Evolutionary conservation across 1,284 basidiomycete species (phyloP).

Genomic region (Boletellus dicymbophilus): DNA sequence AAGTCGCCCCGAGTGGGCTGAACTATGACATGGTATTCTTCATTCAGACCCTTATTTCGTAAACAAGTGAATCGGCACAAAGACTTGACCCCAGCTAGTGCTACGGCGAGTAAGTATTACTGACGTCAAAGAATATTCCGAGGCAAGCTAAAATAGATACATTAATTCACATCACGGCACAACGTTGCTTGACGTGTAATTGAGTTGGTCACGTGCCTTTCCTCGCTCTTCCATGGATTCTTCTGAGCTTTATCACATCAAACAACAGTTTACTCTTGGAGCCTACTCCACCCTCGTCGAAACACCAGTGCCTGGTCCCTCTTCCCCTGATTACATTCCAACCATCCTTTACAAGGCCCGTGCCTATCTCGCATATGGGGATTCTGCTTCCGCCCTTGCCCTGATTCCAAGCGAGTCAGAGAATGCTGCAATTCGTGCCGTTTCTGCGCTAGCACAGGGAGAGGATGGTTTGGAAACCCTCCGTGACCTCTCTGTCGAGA

Average conservation of each 20-base stretch:
- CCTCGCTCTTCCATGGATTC: no score
- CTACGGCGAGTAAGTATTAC: no score
- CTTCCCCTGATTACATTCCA: constrained; percentile 63
- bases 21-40: no score
- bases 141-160: no score
- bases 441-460: constrained; percentile 65
- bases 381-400: constrained; percentile 55
- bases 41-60: no score
- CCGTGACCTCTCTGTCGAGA: constrained; percentile 83
- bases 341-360: constrained; percentile 83
- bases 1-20: no score
- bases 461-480: constrained; percentile 77
- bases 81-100: no score
- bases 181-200: no score
- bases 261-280: constrained; percentile 83
- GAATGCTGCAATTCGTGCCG: constrained; percentile 71
- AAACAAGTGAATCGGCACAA: no score
- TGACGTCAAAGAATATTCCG: no score
- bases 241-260: constrained; percentile 81
- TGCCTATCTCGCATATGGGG: constrained; percentile 76
- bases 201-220: no score
- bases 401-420: constrained; percentile 61
- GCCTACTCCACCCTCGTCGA: constrained; percentile 65
- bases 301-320: constrained; percentile 56
- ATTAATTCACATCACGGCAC: no score